Evolutionary conservation across 495 filamentous ascomycete species (phyloP), one percentile per base, ranked within the genome.

Genomic region (Pyrenula aspistea): DNA sequence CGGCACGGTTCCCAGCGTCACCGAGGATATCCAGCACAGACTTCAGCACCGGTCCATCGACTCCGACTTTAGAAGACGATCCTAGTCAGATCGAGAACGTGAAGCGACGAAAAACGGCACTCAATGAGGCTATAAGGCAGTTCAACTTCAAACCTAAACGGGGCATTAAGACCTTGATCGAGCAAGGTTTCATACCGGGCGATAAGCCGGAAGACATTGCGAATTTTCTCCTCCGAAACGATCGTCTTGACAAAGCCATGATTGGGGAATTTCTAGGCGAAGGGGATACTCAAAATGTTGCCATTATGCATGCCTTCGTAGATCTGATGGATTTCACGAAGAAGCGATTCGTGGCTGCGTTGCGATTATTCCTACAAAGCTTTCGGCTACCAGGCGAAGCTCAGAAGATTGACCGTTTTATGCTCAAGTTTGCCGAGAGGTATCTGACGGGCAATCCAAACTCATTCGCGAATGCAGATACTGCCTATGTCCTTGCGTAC

Each of bases 61-160:
- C 90, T 0, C 88, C 91, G 4, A 60, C 87, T 4, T 66, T 86
- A 1, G 89, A 94, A 56, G 93, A 98, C 64, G 94, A 99, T 60
- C 91, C 90, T 1, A 87, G 79, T 49, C 83, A 97, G 64, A 77
- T 99, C 25, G 93, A 96, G 64, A 94, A 85, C 66, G 89, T 87
- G 54, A 97, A 96, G 73, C 87, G 89, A 58, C 79, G 85, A 49
- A 99, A 99, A 72, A 97, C 89, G 24, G 92, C 92, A 2, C 73
- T 96, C 56, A 85, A 82, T 48, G 91, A 94, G 60, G 89, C 86
- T 0, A 85, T 96, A 60, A 85, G 85, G 48, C 87, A 89, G 57
- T 99, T 99, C 75, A 99, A 99, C 65, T 97, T 89, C 77, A 99
- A 99, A 65, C 89, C 94, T 2, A 99, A 97, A 67, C 83, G 88